Conservation (phyloP, 257 asterid genomes). For the Salvia splendens region DNA sequence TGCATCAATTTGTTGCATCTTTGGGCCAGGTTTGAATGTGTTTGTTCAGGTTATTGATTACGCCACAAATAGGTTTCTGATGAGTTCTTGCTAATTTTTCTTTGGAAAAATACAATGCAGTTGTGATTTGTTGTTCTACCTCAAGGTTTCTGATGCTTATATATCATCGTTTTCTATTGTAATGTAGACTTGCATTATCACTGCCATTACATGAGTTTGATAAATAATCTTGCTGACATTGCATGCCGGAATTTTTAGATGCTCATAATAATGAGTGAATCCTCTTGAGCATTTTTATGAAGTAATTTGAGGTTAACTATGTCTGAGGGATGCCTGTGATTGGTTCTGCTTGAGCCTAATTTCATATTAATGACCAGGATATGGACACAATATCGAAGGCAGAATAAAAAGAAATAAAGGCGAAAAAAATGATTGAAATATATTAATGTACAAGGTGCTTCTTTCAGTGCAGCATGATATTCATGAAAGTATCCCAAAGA, state of each 20-base stretch:
- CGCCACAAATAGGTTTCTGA: conserved; percentile 5
- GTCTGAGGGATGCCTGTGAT: conserved; percentile 1
- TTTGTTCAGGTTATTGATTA: neutral
- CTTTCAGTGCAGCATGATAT: conserved; percentile 8
- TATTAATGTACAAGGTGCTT: conserved; percentile 1
- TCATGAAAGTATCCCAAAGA: neutral
- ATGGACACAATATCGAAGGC: neutral
- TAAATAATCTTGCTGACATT: neutral
- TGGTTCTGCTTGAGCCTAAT: neutral
- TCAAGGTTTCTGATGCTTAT: neutral
- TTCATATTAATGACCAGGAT: neutral
- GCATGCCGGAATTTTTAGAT: conserved; percentile 5
- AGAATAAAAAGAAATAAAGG: conserved; percentile 14
- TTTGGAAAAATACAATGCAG: conserved; percentile 1
- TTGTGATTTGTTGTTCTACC: conserved; percentile 1
- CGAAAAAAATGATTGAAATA: conserved; percentile 5
- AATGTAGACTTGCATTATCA: neutral
- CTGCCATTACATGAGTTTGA: neutral
- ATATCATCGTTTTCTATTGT: conserved; percentile 4
- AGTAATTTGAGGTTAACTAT: conserved; percentile 2
- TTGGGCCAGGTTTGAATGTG: conserved; percentile 10
- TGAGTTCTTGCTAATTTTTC: neutral
- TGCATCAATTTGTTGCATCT: neutral
- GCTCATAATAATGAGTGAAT: conserved; percentile 14
- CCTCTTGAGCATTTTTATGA: conserved; percentile 15